Evolutionary conservation across 1,139 yeast genomes (phyloP), one percentile per base, ranked within the genome.

Genomic region (Geotrichum candidum): DNA sequence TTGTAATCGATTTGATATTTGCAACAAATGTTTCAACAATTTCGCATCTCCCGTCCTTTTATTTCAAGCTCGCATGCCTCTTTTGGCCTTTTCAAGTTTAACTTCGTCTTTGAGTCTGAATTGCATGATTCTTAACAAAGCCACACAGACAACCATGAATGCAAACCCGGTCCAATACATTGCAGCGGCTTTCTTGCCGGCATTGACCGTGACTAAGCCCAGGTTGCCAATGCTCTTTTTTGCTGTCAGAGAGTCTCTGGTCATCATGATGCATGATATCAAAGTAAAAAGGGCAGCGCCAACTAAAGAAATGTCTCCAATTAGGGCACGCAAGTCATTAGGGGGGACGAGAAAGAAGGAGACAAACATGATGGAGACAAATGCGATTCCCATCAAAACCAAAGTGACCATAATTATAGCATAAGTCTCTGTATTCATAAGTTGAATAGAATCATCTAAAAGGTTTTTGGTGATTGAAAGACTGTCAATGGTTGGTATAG

Each of bases 151-250:
- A 7, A 48, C 33, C n/a, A 81, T 66, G 64, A 86, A 81, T 1
- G 83, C 71, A 69, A 86, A 85, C 0, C 84, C 78, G 4, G 82
- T 73, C 91, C 92, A 87, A 1, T 85, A 76, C 82, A 87, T 79
- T 0, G 82, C 79, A 25, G 80, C 77, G 0, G 91, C 88, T 61
- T 87, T 77, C 0, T 64, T 68, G 1, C 94, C 94, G 4, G 72
- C 69, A 5, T 70, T 67, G 0, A 82, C 84, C 6, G 68, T 60
- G 0, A 87, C 70, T 3, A 84, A 76, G 0, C 78, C 73, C 2
- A 83, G 79, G 0, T 87, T 76, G 53, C 75, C 23, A 7, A 57
- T 11, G 2, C 54, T 23, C 6, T 41, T 56, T n/a, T 48, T 18
- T 29, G 58, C 53, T 6, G 33, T 31, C 51, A 60, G 23, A n/a